These are phyloP conservation scores for Rubroshorea leprosula DNA, from an alignment of 345 rosid genomes.

Conservation along the genomic window DNA sequence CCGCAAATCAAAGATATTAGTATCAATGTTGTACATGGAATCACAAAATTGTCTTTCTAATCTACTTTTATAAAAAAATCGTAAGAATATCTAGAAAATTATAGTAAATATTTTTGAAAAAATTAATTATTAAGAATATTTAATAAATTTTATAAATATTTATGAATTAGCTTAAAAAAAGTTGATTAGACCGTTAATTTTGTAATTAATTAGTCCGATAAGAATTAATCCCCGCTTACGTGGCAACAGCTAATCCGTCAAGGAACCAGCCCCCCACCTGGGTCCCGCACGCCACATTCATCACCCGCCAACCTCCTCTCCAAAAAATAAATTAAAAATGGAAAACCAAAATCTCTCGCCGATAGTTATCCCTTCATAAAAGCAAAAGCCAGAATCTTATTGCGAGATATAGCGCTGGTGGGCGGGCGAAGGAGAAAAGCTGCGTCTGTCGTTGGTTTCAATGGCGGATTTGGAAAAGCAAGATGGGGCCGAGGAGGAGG, in stretches of 20 bases:
- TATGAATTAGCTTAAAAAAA: not conserved
- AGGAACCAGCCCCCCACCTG: not conserved
- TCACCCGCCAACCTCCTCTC: not conserved
- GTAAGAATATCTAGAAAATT: no score
- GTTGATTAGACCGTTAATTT: not conserved
- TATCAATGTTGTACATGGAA: no score
- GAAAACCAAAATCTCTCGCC: not conserved
- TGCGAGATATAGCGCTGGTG: not conserved
- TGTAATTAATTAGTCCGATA: not conserved
- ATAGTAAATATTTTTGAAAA: no score
- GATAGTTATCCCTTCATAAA: not conserved
- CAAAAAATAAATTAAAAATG: no score
- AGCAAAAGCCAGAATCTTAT: not conserved
- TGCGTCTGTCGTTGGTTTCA: slow-evolving; percentile 10
- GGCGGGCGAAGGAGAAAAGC: not conserved
- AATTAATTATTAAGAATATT: no score
- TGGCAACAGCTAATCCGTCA: slow-evolving; percentile 1
- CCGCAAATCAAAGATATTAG: no score
- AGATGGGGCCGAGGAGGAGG: slow-evolving; percentile 33
- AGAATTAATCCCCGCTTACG: no score
- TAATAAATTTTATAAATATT: no score
- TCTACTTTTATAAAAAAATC: no score
- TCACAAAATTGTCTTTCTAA: no score
- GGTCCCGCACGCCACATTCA: slow-evolving; percentile 5
- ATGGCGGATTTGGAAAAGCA: slow-evolving; percentile 45